Evolutionary conservation across 192 early-diverging fungal genomes (phyloP).

Genomic region (Coemansia sp.): DNA sequence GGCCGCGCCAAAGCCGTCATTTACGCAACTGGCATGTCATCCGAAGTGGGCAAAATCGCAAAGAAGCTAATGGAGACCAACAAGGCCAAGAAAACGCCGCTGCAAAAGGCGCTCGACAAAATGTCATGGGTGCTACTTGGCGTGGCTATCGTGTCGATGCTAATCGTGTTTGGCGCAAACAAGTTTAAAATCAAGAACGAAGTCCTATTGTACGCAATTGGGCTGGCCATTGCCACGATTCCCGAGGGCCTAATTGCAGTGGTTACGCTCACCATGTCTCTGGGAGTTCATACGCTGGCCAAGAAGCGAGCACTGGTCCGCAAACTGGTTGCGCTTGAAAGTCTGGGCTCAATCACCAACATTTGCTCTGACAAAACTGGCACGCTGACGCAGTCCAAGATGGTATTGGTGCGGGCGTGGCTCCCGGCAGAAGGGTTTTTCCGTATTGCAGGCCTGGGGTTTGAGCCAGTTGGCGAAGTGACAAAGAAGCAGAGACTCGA

Average conservation of each 20-base stretch:
- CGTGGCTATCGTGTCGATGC: constrained; percentile 67
- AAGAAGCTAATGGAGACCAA: constrained; percentile 69
- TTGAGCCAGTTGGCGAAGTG: constrained; percentile 60
- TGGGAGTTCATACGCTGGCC: constrained; percentile 87
- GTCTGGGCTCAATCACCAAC: constrained; percentile 86
- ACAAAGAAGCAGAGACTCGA: constrained; percentile 34
- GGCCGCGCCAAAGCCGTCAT: constrained; percentile 91
- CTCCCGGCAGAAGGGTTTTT: constrained; percentile 71
- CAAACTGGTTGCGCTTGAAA: constrained; percentile 84
- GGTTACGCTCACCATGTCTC: constrained; percentile 89
- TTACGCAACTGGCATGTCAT: constrained; percentile 77
- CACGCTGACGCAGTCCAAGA: constrained; percentile 92
- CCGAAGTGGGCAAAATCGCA: constrained; percentile 92
- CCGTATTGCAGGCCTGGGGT: constrained; percentile 65
- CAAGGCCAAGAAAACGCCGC: constrained; percentile 59
- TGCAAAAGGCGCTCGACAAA: constrained; percentile 68
- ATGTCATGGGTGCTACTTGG: constrained; percentile 78
- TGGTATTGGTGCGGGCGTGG: constrained; percentile 86
- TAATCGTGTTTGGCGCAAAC: constrained; percentile 80
- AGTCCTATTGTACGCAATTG: constrained; percentile 73
- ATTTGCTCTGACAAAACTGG: constrained; percentile 97
- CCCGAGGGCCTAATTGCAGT: constrained; percentile 95
- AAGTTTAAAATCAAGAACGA: constrained; percentile 63
- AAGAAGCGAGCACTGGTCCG: constrained; percentile 84
- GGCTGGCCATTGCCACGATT: constrained; percentile 89